These are phyloP conservation scores for Bonnemaisonia californica DNA, from an alignment of 31 red algal genomes.

Conservation along the genomic window DNA sequence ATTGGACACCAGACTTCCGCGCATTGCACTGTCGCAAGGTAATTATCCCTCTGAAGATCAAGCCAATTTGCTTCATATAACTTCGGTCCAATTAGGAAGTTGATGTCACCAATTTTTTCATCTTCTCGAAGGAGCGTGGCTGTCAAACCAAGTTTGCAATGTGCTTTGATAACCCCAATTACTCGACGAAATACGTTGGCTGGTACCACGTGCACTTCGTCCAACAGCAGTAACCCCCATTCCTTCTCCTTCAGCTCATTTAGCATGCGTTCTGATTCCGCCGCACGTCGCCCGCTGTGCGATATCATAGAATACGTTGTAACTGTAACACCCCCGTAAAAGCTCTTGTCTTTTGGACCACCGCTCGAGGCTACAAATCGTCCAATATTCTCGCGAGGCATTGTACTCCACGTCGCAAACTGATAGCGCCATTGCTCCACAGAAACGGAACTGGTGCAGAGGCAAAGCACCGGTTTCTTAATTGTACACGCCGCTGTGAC, in stretches of 20 bases:
- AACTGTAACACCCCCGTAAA: slow-evolving; percentile 78
- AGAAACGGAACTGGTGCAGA: slow-evolving; percentile 96
- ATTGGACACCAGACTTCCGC: slow-evolving; percentile 99
- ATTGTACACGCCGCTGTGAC: slow-evolving; percentile 97
- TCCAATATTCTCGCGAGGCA: slow-evolving; percentile 80
- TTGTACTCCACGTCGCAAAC: slow-evolving; percentile 94
- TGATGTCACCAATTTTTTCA: slow-evolving; percentile 94
- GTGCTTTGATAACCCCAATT: slow-evolving; percentile 96
- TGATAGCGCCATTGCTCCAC: slow-evolving; percentile 99
- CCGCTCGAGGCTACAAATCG: slow-evolving; percentile 76
- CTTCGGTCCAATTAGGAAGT: slow-evolving; percentile 96
- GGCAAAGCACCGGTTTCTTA: slow-evolving; percentile 86
- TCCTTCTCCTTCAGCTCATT: slow-evolving; percentile 83
- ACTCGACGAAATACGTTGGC: slow-evolving; percentile 98
- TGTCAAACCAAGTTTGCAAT: slow-evolving; percentile 94
- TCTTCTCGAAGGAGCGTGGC: slow-evolving; percentile 97
- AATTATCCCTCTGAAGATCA: slow-evolving; percentile 83
- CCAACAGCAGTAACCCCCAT: slow-evolving; percentile 96
- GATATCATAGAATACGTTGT: slow-evolving; percentile 98
- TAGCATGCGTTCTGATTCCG: slow-evolving; percentile 79
- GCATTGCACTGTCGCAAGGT: slow-evolving; percentile 97
- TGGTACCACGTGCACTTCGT: slow-evolving; percentile 98
- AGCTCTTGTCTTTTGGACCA: slow-evolving; percentile 56
- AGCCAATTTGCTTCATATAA: slow-evolving; percentile 99
- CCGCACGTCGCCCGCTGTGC: slow-evolving; percentile 74